Percentiles rank a stretch among this genome's conserved stretches.
phyloP scores from a whole-genome alignment of 192 early-diverging fungal genomes.

The Mortierella claussenii region DNA sequence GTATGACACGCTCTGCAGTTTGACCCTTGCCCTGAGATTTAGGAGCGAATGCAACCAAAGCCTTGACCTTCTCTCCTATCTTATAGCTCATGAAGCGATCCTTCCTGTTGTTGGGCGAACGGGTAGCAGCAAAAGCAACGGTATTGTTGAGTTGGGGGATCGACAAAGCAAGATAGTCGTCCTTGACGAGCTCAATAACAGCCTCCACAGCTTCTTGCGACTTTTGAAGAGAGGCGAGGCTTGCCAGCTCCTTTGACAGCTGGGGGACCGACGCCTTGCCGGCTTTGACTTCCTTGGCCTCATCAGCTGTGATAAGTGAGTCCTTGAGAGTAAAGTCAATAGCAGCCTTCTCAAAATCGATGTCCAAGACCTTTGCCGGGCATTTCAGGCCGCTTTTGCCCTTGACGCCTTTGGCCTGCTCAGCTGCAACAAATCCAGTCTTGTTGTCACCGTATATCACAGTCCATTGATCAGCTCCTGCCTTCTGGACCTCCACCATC shows the following conservation, averaged over 20 bases:
- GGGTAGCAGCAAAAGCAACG: constrained; percentile 68
- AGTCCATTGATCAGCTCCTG: constrained; percentile 57
- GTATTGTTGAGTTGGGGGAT: constrained; percentile 65
- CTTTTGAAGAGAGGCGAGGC: constrained; percentile 45
- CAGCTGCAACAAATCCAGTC: constrained; percentile 67
- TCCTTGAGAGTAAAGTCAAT: constrained; percentile 71
- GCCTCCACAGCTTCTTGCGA: constrained; percentile 59
- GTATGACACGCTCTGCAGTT: constrained; percentile 35
- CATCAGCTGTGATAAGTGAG: constrained; percentile 35
- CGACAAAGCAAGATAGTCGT: constrained; percentile 78
- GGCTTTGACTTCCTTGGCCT: constrained; percentile 32
- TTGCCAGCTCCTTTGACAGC: constrained; percentile 24
- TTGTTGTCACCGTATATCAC: constrained; percentile 56
- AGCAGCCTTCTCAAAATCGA: constrained; percentile 70
- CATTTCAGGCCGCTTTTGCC: constrained; percentile 62
- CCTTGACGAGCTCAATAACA: constrained; percentile 79
- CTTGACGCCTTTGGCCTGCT: constrained; percentile 64
- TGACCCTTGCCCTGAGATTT: constrained; percentile 41
- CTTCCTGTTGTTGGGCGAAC: constrained; percentile 68
- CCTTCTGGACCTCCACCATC: constrained; percentile 61
- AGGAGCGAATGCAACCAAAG: constrained; percentile 54
- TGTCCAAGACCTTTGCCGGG: constrained; percentile 72
- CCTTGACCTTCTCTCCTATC: constrained; percentile 64
- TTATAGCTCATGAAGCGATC: constrained; percentile 72
- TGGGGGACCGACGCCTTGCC: constrained; percentile 18